These are phyloP conservation scores for Pseudevernia furfuracea DNA, from an alignment of 495 filamentous ascomycete genomes.

Conservation along the genomic window DNA sequence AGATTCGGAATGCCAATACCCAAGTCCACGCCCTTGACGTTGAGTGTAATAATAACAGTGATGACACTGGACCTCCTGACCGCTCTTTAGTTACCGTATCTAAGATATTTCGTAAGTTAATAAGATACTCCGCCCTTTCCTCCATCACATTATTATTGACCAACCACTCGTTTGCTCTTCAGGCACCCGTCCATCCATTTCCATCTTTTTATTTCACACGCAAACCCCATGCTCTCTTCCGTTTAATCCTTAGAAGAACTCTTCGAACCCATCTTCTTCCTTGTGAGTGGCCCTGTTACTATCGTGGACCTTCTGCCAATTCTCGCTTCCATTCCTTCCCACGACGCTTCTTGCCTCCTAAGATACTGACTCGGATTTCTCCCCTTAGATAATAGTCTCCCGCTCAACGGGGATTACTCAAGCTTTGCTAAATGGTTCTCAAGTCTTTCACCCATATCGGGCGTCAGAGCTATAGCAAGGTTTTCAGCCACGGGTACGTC, in stretches of 20 bases:
- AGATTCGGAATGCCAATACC: no score
- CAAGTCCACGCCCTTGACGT: not conserved
- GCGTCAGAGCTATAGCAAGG: conserved; percentile 93
- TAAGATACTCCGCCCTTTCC: not conserved
- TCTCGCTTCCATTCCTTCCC: not conserved
- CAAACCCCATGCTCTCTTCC: not conserved
- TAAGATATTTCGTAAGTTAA: not conserved
- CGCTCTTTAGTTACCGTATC: conserved; percentile 8
- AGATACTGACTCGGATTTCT: conserved; percentile 1
- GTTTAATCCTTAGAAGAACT: not conserved
- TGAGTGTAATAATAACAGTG: not conserved
- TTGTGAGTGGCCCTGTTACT: not conserved
- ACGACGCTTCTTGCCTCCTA: conserved; percentile 5
- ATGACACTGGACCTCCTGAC: conserved; percentile 14
- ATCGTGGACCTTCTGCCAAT: not conserved
- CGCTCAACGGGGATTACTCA: conserved; percentile 21
- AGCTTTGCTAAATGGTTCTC: conserved; percentile 69
- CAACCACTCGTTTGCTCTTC: conserved; percentile 18
- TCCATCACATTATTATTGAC: conserved; percentile 17
- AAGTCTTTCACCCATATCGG: conserved; percentile 82
- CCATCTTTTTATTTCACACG: conserved; percentile 2
- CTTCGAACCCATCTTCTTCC: conserved; percentile 9
- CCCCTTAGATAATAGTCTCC: conserved; percentile 2
- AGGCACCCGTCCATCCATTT: conserved; percentile 15
- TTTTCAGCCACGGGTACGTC: conserved; percentile 93